phyloP scores from a whole-genome alignment of 164 flowering plant species.

The Tetrastigma voinierianum region DNA sequence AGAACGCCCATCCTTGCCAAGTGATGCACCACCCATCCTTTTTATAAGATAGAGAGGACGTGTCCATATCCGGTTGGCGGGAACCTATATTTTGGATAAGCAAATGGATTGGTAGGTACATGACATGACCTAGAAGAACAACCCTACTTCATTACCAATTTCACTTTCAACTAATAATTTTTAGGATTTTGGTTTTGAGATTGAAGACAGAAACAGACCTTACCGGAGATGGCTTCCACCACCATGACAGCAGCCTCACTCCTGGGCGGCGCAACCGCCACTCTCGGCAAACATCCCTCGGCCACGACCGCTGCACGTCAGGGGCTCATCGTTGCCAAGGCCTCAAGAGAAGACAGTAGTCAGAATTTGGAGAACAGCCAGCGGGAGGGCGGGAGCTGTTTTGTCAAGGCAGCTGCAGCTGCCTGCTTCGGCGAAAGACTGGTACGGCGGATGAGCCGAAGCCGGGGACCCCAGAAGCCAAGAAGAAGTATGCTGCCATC shows the following conservation, averaged over 20 bases:
- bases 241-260: constrained; percentile 60
- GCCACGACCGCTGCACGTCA: constrained; percentile 17
- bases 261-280: constrained; percentile 30
- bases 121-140: too few species aligned
- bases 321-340: constrained; percentile 39
- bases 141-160: too few species aligned
- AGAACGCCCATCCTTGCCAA: too few species aligned
- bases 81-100: too few species aligned
- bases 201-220: neutral
- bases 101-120: too few species aligned
- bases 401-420: constrained; percentile 70
- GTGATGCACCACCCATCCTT: too few species aligned
- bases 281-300: constrained; percentile 20
- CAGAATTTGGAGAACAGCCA: constrained; percentile 11
- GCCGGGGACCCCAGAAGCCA: constrained; percentile 61
- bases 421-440: constrained; percentile 36
- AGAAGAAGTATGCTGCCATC: constrained; percentile 67
- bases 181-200: neutral
- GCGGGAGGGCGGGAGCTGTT: constrained; percentile 69
- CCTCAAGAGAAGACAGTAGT: constrained; percentile 21
- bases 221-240: constrained; percentile 57
- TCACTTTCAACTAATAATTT: neutral
- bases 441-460: constrained; percentile 70
- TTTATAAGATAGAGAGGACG: too few species aligned
- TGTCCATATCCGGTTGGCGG: too few species aligned